These are phyloP conservation scores for Pseudoscleropodium purum DNA, from an alignment of 225 moss, liverwort and hornwort genomes.

Conservation along the genomic window DNA sequence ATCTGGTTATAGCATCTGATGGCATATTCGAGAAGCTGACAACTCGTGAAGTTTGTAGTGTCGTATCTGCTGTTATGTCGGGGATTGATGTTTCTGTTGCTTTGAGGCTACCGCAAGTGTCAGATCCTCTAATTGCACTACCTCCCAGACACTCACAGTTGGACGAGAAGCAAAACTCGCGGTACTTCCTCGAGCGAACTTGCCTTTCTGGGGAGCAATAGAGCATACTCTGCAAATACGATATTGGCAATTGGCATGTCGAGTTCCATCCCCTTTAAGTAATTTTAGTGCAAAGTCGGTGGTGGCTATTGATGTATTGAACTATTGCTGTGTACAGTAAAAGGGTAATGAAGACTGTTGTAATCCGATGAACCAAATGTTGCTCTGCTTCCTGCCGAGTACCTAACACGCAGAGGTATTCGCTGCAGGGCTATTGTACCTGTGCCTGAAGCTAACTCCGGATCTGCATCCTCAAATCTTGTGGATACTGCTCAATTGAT, in stretches of 20 bases:
- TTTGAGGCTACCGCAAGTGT: conserved; percentile 27
- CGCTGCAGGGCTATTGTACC: conserved; percentile 39
- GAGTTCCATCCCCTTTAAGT: not conserved
- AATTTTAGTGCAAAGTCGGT: not conserved
- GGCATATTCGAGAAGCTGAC: conserved; percentile 77
- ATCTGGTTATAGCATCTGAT: conserved; percentile 67
- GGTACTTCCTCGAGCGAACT: conserved; percentile 8
- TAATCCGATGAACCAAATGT: not conserved
- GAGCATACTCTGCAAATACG: not conserved
- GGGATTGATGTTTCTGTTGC: conserved; percentile 44
- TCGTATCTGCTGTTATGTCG: conserved; percentile 40
- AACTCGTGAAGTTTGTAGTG: conserved; percentile 53
- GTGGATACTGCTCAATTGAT: not conserved
- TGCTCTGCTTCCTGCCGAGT: not conserved
- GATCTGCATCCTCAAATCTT: conserved; percentile 1
- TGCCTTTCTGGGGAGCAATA: not conserved
- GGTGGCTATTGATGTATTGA: not conserved
- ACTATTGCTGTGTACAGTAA: not conserved
- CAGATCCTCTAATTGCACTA: conserved; percentile 48
- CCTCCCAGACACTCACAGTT: conserved; percentile 18
- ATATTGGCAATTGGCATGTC: not conserved
- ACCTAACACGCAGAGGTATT: not conserved
- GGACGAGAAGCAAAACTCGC: conserved; percentile 17
- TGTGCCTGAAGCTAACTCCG: conserved; percentile 6
- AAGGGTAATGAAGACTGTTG: not conserved